Conservation (phyloP, 352 stramenopile species). For the Pythium angustatum region DNA sequence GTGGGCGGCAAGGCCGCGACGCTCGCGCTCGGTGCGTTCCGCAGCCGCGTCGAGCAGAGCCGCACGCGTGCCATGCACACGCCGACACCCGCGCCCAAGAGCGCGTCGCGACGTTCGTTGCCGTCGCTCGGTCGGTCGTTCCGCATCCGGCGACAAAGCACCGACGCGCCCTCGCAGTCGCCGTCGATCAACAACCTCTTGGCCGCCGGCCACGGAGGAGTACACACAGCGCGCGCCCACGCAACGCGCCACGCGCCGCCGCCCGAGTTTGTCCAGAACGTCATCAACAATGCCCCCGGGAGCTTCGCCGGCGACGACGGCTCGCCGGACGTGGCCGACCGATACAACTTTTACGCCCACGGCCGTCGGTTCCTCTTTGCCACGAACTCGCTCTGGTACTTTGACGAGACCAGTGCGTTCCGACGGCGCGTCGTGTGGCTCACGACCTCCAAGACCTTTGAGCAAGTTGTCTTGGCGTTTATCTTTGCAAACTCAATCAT, state of each 20-base stretch:
- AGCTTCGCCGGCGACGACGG: conserved; percentile 42
- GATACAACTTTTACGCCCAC: conserved; percentile 64
- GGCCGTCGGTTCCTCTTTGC: conserved; percentile 57
- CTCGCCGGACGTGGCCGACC: conserved; percentile 39
- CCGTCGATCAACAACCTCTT: conserved; percentile 15
- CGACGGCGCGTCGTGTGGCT: conserved; percentile 49
- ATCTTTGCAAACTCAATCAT: conserved; percentile 84
- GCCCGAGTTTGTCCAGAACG: conserved; percentile 38
- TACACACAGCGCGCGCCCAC: not conserved
- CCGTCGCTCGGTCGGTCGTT: not conserved
- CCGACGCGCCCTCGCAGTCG: not conserved
- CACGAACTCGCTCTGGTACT: conserved; percentile 50
- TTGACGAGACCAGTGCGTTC: conserved; percentile 48
- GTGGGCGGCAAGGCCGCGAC: conserved; percentile 33
- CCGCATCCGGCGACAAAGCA: not conserved
- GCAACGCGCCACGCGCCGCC: not conserved
- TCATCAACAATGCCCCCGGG: conserved; percentile 48
- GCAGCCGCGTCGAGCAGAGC: conserved; percentile 35
- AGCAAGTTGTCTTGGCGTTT: conserved; percentile 68
- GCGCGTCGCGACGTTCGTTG: too few species aligned
- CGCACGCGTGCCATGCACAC: too few species aligned
- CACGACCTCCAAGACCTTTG: conserved; percentile 59
- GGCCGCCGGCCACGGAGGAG: not conserved
- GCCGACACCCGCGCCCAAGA: too few species aligned
- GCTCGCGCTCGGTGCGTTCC: conserved; percentile 43